phyloP scores from a whole-genome alignment of 208 protist species.

The Lotmaria passim region DNA sequence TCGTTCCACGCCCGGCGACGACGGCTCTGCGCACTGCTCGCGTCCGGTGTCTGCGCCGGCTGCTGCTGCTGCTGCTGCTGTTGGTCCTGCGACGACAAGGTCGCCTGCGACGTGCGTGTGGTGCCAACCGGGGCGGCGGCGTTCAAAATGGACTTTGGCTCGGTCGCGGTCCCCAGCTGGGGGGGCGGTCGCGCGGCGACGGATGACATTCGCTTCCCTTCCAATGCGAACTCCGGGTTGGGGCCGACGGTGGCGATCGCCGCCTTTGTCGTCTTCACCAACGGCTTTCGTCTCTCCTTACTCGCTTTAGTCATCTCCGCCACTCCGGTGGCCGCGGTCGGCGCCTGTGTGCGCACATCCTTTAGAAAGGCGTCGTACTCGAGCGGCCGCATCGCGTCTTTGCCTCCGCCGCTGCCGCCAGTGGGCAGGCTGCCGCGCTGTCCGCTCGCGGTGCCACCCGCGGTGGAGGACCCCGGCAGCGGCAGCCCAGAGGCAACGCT shows the following conservation, averaged over 20 bases:
- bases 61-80: neutral
- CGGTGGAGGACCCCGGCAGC: neutral
- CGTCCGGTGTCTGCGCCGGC: neutral
- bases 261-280: constrained; percentile 5
- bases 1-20: constrained; percentile 22
- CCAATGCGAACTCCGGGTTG: neutral
- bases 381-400: constrained; percentile 6
- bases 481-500: neutral
- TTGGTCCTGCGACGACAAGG: neutral
- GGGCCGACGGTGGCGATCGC: constrained; percentile 1
- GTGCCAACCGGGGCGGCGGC: neutral
- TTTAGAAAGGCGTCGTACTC: constrained; percentile 22
- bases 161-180: neutral
- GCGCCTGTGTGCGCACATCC: constrained; percentile 9
- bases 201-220: neutral
- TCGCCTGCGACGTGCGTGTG: neutral
- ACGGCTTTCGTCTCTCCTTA: neutral
- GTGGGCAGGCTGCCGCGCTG: neutral
- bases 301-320: neutral
- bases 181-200: neutral
- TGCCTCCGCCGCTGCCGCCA: neutral
- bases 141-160: constrained; percentile 8
- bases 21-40: neutral
- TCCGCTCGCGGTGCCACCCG: neutral
- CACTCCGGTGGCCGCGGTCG: neutral